Conservation (phyloP, 108 stramenopile genomes). For the Skeletonema marinoi region DNA sequence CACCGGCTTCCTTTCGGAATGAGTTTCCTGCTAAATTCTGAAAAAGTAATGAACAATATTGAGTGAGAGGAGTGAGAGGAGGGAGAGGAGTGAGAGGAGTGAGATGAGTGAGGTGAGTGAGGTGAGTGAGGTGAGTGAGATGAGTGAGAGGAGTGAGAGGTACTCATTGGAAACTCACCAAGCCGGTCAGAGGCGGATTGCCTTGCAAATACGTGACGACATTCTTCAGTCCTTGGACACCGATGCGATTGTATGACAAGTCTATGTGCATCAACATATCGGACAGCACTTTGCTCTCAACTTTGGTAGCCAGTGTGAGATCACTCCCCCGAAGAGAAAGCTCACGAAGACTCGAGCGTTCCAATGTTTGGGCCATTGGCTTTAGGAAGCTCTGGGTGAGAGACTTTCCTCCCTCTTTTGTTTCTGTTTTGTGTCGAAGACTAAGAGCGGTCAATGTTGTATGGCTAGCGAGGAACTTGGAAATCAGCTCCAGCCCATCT, state of each 20-base stretch:
- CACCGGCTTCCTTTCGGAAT: background rate
- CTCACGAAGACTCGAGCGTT: background rate
- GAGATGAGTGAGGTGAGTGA: no score
- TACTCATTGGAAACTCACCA: no score
- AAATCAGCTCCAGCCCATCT: background rate
- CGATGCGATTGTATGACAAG: slow-evolving; percentile 4
- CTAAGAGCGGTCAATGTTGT: slow-evolving; percentile 3
- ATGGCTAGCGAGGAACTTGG: slow-evolving; percentile 6
- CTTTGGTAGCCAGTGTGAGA: background rate
- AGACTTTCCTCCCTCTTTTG: no score
- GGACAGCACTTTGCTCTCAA: no score
- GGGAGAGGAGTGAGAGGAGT: no score
- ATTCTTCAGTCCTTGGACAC: background rate
- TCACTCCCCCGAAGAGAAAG: background rate
- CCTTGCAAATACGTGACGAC: background rate
- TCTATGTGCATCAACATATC: slow-evolving; percentile 18
- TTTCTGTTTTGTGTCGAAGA: no score
- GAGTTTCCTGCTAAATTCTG: background rate
- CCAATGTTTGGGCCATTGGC: no score
- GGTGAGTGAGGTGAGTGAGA: no score
- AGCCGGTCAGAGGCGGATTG: background rate
- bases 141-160: no score
- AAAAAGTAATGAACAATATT: no score
- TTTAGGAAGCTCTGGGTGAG: no score
- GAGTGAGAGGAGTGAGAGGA: no score